Percentiles rank a stretch among this genome's conserved stretches.
Evolutionary conservation across 345 rosid species (phyloP).

Genomic region (Isatis tinctoria): DNA sequence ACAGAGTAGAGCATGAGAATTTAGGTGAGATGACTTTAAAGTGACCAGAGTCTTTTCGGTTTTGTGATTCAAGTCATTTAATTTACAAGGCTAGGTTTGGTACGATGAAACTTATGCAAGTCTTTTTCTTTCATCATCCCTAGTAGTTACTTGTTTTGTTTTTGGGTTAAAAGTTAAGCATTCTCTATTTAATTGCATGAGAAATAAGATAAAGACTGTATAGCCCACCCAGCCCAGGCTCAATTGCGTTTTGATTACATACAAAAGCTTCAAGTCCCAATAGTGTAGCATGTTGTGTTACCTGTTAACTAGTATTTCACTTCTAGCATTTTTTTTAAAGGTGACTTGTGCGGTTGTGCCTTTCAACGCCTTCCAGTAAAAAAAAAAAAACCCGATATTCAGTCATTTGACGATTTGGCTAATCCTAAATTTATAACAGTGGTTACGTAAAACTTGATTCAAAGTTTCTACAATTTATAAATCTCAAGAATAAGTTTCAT

Average conservation of each 20-base stretch:
- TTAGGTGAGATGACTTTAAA: slow-evolving; percentile 24
- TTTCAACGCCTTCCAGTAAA: no score
- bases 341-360: no score
- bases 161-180: background rate
- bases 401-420: no score
- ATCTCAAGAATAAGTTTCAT: no score
- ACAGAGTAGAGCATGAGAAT: slow-evolving; percentile 29
- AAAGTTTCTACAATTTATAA: no score
- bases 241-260: background rate
- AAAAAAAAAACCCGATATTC: no score
- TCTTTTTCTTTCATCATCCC: background rate
- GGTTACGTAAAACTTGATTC: no score
- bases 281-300: background rate
- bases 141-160: background rate
- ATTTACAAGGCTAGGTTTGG: slow-evolving; percentile 17
- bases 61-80: slow-evolving; percentile 1
- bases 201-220: background rate
- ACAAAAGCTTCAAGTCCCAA: background rate
- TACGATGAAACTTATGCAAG: background rate
- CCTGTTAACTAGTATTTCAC: no score
- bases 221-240: background rate
- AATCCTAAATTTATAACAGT: no score
- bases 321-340: no score
- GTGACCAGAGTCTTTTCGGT: background rate
- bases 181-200: background rate